Evolutionary conservation across 2,329 filamentous ascomycete species (phyloP), one percentile per base, ranked within the genome.

Genomic region (Neurospora sp.): DNA sequence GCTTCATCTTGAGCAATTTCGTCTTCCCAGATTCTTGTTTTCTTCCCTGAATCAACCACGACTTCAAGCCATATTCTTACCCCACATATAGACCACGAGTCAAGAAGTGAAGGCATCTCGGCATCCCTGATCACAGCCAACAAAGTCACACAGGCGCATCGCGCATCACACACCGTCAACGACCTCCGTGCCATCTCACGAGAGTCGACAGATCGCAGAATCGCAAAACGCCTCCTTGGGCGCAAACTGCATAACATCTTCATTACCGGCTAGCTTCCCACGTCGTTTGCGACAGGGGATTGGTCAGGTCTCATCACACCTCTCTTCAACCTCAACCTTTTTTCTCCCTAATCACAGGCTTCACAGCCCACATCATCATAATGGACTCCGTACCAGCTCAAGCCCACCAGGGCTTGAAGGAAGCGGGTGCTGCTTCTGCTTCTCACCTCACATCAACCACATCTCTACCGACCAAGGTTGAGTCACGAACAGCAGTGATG

Each of bases 401-500:
- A 11, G 33, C 52, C 2, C 52, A 62, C 23, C 52, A 62, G 28
- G 52, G 52, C 23, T 36, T 33, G 7, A 10, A 62, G 52, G 52
- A 62, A 62, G 52, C 52, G 2, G 52, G 52, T 36, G 52, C 15
- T 36, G 52, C 23, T 58, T 58, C 46, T 17, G 52, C 52, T 13
- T 62, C 52, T n/a, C 52, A 62, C 52, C 28, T 62, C 52, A 62
- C 28, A 62, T 10, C 52, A 2, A 67, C 46, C 69, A 69, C 71
- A 68, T 68, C 68, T 70, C 71, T 38, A 62, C 71, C 66, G 15
- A n/a, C 52, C 52, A 62, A 62, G 52, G 52, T 73, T 46, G 70
- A 71, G 39, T 69, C 78, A 68, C 83, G 79, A 73, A 81, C 82
- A 7, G 82, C 83, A 38, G 79, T 81, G 10, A 80, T 84, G 75